A percentile compares a stretch with the other conserved stretches of the same genome.
Conservation (phyloP, 2,329 filamentous ascomycete species). For the Ciborinia camelliae region DNA sequence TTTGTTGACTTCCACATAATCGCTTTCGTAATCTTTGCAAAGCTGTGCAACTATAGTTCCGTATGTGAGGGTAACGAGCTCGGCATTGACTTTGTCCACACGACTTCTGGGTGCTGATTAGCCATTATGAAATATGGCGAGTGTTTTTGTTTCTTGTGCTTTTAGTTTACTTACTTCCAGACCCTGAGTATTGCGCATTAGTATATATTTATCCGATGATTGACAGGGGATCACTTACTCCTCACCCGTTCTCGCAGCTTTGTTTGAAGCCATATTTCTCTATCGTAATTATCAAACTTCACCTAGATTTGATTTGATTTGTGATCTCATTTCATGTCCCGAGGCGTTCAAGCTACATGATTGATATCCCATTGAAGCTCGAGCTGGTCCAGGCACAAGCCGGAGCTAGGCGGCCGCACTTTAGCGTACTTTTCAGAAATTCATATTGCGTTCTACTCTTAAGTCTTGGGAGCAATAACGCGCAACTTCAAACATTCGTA, state of each 20-base stretch:
- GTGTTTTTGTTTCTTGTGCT: neutral
- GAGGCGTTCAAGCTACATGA: neutral
- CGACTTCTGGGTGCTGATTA: conserved; percentile 61
- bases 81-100: conserved; percentile 96
- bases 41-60: conserved; percentile 95
- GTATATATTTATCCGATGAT: conserved; percentile 18
- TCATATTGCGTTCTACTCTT: conserved; percentile 6
- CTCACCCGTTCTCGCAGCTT: conserved; percentile 68
- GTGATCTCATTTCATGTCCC: conserved; percentile 3
- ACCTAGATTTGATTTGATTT: conserved; percentile 5
- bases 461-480: neutral
- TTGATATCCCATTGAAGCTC: conserved; percentile 5
- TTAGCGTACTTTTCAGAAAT: conserved; percentile 19
- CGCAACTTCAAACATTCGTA: conserved; percentile 2
- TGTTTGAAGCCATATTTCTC: conserved; percentile 53
- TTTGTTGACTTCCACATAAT: conserved; percentile 94
- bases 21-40: conserved; percentile 91
- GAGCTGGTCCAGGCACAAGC: conserved; percentile 15
- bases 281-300: neutral
- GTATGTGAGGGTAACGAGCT: conserved; percentile 95
- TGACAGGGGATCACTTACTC: conserved; percentile 53
- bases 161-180: conserved; percentile 39
- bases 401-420: conserved; percentile 9
- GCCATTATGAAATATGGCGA: conserved; percentile 34
- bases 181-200: conserved; percentile 36